Conservation (phyloP, 306 rosid genomes). For the Vigna trinervia region DNA sequence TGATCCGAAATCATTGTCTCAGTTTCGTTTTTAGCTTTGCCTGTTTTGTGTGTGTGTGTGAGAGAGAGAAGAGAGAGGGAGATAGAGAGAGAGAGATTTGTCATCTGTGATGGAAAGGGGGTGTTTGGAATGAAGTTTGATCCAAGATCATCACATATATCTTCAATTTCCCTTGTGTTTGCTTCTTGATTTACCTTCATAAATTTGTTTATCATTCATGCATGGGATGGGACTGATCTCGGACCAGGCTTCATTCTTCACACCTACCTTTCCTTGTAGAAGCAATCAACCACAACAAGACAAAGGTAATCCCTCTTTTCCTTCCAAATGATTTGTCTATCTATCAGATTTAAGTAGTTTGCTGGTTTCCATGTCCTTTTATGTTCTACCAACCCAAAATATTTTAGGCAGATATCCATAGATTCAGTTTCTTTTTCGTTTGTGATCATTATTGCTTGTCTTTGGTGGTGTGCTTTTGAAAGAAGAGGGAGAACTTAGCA, state of each 20-base stretch:
- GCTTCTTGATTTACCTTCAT: neutral
- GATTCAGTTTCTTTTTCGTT: neutral
- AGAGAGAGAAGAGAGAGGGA: slow-evolving; percentile 40
- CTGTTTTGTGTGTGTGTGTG: slow-evolving; percentile 23
- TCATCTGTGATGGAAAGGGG: slow-evolving; percentile 42
- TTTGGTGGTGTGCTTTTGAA: slow-evolving; percentile 20
- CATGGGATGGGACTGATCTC: slow-evolving; percentile 56
- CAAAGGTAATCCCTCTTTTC: slow-evolving; percentile 37
- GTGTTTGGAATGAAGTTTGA: slow-evolving; percentile 68
- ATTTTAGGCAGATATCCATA: neutral
- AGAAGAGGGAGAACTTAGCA: neutral
- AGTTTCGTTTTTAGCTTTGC: neutral
- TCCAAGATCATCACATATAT: slow-evolving; percentile 56
- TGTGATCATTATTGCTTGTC: neutral
- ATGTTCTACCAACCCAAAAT: slow-evolving; percentile 17
- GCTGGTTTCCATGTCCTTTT: neutral
- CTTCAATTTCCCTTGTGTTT: slow-evolving; percentile 2
- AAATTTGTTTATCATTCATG: slow-evolving; percentile 18
- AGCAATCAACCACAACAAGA: slow-evolving; percentile 31
- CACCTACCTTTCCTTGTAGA: slow-evolving; percentile 59
- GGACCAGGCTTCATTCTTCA: slow-evolving; percentile 95
- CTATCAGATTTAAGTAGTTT: slow-evolving; percentile 38
- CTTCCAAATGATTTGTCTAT: slow-evolving; percentile 6
- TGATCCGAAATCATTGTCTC: slow-evolving; percentile 61
- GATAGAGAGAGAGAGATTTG: slow-evolving; percentile 32